Conservation (phyloP, 179 eudicot genomes). For the Spinacia oleracea region DNA sequence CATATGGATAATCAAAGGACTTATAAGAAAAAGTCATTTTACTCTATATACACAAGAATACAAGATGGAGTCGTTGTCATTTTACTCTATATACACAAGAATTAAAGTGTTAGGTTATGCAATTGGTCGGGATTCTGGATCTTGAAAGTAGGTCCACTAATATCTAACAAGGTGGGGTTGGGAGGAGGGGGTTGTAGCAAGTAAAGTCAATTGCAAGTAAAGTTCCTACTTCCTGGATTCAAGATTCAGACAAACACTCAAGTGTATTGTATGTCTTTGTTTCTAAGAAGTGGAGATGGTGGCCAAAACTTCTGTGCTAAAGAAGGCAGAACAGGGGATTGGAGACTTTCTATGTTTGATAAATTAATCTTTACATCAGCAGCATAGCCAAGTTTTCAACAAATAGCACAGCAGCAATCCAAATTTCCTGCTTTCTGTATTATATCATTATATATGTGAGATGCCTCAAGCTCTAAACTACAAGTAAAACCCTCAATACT, state of each 20-base stretch:
- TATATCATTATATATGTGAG: not conserved
- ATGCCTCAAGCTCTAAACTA: not conserved
- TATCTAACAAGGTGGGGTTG: not conserved
- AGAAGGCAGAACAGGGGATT: constrained; percentile 28
- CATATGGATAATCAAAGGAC: not conserved
- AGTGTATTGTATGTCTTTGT: constrained; percentile 28
- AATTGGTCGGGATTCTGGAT: not conserved
- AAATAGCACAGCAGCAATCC: not conserved
- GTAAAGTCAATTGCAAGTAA: constrained; percentile 27
- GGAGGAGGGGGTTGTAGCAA: not conserved
- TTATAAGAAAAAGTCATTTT: not conserved
- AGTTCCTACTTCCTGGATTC: constrained; percentile 12
- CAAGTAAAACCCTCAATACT: not conserved
- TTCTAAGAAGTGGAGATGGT: constrained; percentile 25
- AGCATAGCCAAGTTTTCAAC: not conserved
- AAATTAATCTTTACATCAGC: not conserved
- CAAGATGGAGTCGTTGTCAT: no score
- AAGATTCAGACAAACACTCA: constrained; percentile 15
- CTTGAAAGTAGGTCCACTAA: not conserved
- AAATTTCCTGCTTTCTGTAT: constrained; percentile 4
- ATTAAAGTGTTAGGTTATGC: not conserved
- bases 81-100: no score
- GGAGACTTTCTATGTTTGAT: constrained; percentile 16
- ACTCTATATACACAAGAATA: no score
- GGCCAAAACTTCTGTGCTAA: constrained; percentile 25